Base-by-base conservation (phyloP, 2,329 filamentous ascomycete species). In the Tolypocladium pustulatum region DNA sequence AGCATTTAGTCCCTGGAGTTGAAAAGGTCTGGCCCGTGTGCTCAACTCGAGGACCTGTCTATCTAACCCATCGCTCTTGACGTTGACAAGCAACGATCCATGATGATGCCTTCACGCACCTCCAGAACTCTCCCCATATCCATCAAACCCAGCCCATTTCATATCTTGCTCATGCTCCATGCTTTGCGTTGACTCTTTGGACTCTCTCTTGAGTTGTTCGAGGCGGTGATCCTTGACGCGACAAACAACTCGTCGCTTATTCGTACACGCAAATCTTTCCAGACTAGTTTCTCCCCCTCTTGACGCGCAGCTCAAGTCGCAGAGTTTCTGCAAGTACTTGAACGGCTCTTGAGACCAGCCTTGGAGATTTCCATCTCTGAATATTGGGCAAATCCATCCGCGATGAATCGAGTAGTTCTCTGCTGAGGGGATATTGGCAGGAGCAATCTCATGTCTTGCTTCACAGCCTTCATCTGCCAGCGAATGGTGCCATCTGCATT, bases 401-500 rank as follows among this genome's bases (percentile, higher is more conserved):
- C 30, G 32, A 36, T 15, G 49, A 6, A 9, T 36, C 30, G 30
- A 53, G 10, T 9, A 0, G 10, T 10, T 22, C 5, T 53, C 30
- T 22, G 20, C 20, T 22, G 49, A 0, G 62, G 55, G 7, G 57
- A 53, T 9, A 66, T 60, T 12, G 68, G 62, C 25, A 61, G 58
- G 20, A 72, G 58, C 37, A 63, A 64, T n/a, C 59, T 58, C 36
- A 58, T 59, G 43, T 61, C 63, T 6, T 64, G 40, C 55, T 64
- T 66, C 36, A 71, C 56, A 22, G 61, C 61, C 59, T 66, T 67
- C 61, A 65, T 65, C 36, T 67, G 65, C 66, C 63, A 69, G 6
- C 59, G 65, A 36, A 68, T 62, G 32, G 64, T 62, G 9, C 62
- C 65, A 52, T 70, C 65, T 41, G 61, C 37, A 49, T 65, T 64